phyloP scores from a whole-genome alignment of 169 alveolate species.

The Eimeria sp. region DNA sequence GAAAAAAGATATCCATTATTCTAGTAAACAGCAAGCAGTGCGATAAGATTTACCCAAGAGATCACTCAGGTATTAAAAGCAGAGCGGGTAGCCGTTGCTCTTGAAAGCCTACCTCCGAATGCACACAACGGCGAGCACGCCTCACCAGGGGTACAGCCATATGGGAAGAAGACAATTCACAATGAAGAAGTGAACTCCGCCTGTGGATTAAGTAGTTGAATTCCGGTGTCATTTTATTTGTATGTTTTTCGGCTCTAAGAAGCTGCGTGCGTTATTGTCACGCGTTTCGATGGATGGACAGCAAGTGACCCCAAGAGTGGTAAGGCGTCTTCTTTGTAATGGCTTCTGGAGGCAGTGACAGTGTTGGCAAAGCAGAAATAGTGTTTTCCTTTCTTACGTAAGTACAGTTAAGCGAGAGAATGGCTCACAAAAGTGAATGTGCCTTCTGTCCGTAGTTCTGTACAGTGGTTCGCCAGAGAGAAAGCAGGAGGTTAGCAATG shows the following conservation, averaged over 20 bases:
- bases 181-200: not conserved
- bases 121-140: not conserved
- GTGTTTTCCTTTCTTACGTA: not conserved
- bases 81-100: not conserved
- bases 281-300: not conserved
- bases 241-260: not conserved
- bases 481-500: not conserved
- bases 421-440: not conserved
- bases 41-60: not conserved
- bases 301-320: not conserved
- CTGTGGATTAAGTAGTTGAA: not conserved
- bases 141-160: not conserved
- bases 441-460: not conserved
- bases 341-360: not conserved
- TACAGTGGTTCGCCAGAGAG: not conserved
- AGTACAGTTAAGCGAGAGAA: not conserved
- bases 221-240: not conserved
- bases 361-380: not conserved
- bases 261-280: not conserved
- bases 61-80: not conserved
- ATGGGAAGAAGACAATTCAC: not conserved
- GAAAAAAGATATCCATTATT: constrained; percentile 7
- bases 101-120: not conserved
- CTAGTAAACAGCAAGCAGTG: not conserved
- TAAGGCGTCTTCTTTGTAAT: not conserved